Conservation (phyloP, 2,329 filamentous ascomycete species). For the Colletotrichum cereale region DNA sequence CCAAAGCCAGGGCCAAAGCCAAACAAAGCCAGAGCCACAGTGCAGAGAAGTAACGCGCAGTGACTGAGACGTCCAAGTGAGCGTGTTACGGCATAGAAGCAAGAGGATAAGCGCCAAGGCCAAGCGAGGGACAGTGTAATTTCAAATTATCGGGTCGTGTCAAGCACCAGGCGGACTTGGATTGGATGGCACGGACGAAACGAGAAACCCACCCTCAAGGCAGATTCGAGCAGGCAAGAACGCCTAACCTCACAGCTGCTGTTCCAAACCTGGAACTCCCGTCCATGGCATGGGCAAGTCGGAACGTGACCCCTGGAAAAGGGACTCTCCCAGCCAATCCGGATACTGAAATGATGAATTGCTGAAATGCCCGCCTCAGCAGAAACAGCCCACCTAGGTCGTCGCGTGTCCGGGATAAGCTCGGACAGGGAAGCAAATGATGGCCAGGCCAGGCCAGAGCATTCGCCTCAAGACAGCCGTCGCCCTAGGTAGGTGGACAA, state of each 20-base stretch:
- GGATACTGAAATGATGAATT: neutral
- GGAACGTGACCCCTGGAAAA: conserved; percentile 4
- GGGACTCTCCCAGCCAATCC: conserved; percentile 9
- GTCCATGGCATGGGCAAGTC: conserved; percentile 15
- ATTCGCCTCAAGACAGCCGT: too few relatives aligned
- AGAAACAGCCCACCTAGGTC: conserved; percentile 6
- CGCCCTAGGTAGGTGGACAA: conserved; percentile 7
- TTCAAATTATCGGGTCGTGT: conserved; percentile 37
- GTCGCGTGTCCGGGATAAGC: conserved; percentile 1
- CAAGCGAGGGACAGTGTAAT: conserved; percentile 34
- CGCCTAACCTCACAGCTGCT: conserved; percentile 23
- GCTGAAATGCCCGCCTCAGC: neutral
- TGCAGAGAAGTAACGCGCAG: neutral
- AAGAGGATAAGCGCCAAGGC: conserved; percentile 28
- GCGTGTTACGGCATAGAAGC: neutral
- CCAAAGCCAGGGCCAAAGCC: neutral
- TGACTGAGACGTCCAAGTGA: neutral
- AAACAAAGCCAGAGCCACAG: neutral
- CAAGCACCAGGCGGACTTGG: conserved; percentile 1
- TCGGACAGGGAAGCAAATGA: conserved; percentile 13
- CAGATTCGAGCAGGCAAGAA: conserved; percentile 36
- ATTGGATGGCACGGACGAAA: conserved; percentile 27
- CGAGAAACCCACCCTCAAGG: conserved; percentile 32
- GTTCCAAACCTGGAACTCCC: conserved; percentile 4
- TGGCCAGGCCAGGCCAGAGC: conserved; percentile 2